A percentile compares a stretch with the other conserved stretches of the same genome.
Evolutionary conservation across 2,329 filamentous ascomycete genomes (phyloP).

Genomic region (Trichoderma hamatum): DNA sequence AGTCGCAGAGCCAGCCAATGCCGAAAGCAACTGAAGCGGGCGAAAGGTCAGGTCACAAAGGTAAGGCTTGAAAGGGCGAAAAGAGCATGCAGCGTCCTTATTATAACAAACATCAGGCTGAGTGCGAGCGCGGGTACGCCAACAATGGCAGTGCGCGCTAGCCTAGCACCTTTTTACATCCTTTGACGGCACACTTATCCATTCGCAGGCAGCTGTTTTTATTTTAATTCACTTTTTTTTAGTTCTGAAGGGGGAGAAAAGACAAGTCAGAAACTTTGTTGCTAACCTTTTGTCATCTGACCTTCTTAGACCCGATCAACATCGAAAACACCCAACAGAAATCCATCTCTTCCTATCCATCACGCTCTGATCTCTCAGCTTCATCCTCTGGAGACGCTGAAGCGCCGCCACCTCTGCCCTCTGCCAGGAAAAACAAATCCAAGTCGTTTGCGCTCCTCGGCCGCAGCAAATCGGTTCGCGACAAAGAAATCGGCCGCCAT

Average conservation of each 20-base stretch:
- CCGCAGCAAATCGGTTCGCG: conserved; percentile 56
- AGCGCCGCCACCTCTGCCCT: conserved; percentile 37
- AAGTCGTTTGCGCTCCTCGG: conserved; percentile 59
- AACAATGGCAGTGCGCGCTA: conserved; percentile 13
- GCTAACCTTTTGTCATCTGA: conserved; percentile 18
- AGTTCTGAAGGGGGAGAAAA: not conserved
- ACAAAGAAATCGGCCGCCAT: conserved; percentile 51
- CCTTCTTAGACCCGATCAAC: conserved; percentile 34
- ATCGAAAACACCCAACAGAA: conserved; percentile 43
- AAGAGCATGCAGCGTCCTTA: conserved; percentile 40
- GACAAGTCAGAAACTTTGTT: conserved; percentile 7
- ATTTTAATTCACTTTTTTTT: not conserved
- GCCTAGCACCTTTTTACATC: not conserved
- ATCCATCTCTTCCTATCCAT: conserved; percentile 46
- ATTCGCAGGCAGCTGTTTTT: not conserved
- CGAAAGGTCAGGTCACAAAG: conserved; percentile 37
- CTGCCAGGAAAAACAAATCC: conserved; percentile 53
- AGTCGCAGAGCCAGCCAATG: conserved; percentile 44
- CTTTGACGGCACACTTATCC: not conserved
- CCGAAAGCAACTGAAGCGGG: conserved; percentile 43
- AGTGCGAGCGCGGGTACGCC: not conserved
- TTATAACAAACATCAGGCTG: not conserved
- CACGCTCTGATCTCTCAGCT: conserved; percentile 57
- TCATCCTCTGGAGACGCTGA: conserved; percentile 55
- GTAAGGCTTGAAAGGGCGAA: conserved; percentile 37